Base-by-base conservation (phyloP, 768 basidiomycete genomes). In the Sarcodon aspratus region DNA sequence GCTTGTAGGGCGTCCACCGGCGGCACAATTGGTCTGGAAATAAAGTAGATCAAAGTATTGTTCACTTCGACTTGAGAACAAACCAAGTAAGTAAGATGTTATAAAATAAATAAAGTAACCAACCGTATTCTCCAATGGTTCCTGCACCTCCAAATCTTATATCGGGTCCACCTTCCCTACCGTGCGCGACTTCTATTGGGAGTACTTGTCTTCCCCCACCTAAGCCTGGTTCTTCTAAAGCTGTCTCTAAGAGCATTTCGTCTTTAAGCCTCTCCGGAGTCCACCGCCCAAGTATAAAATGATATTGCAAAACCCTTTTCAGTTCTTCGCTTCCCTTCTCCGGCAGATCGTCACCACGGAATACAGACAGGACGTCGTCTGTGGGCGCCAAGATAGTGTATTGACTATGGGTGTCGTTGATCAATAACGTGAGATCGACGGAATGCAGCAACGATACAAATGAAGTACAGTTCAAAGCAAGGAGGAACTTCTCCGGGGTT, bases 401-500 rank as follows among this genome's bases (percentile, higher is more conserved):
- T 36, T 79, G 67, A 10, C 74, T 57, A 43, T 79, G 70, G 9
- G 80, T 80, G 59, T 80, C 75, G 53, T 88, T 87, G 65, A 90
- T 74, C 53, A 88, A 71, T 42, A 69, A 63, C 0, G 69, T 74
- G 52, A 99, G 76, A 52, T 86, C 72, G 32, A 87, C 88, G 3
- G 88, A 85, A 54, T 88, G 91, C 27, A 99, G 69, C 18, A 97
- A 72, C 6, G 85, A 82, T 47, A 98, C 87, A 62, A 98, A 98
- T 32, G 76, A 75, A 1, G 88, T 86, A 66, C 94, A 96, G 60
- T 96, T 90, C 52, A 97, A 74, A 3, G 89, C 81, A 9, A 98
- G 78, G 13, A 99, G 83, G 55, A 85, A 91, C 65, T 98, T 98
- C 69, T 98, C 96, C 13, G 94, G 86, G 4, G 94, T 98, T 40